Evolutionary conservation across 306 rosid species (phyloP).

Genomic region (Dicorynia guianensis): DNA sequence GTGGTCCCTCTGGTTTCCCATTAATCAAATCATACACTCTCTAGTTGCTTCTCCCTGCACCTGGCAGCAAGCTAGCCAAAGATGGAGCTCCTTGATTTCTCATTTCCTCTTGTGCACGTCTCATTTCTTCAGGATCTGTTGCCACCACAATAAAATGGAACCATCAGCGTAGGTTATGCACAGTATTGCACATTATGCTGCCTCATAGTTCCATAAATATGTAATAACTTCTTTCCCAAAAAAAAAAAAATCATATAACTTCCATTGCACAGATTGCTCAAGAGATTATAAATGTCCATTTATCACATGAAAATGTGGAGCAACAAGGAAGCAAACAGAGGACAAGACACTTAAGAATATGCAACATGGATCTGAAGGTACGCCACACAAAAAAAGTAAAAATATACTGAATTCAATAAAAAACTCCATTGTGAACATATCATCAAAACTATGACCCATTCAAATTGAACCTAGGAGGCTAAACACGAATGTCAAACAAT

Average conservation of each 20-base stretch:
- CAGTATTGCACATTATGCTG: conserved; percentile 3
- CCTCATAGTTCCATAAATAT: conserved; percentile 32
- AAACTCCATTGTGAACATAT: conserved; percentile 2
- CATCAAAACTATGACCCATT: background rate
- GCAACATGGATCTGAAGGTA: conserved; percentile 9
- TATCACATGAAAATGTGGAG: background rate
- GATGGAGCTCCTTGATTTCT: conserved; percentile 96
- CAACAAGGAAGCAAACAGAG: conserved; percentile 6
- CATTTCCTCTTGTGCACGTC: conserved; percentile 98
- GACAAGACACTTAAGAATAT: background rate
- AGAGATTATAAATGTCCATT: background rate
- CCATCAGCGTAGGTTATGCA: conserved; percentile 40
- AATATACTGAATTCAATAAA: background rate
- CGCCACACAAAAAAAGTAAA: background rate
- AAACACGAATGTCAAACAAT: conserved; percentile 8
- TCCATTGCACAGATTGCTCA: conserved; percentile 15
- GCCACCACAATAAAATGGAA: conserved; percentile 34
- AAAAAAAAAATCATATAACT: conserved; percentile 2
- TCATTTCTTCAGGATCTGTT: conserved; percentile 99
- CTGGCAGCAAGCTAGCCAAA: conserved; percentile 83
- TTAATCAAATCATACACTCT: conserved; percentile 15
- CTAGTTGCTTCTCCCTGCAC: conserved; percentile 74
- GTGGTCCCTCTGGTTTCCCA: conserved; percentile 24
- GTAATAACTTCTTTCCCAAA: too few species aligned
- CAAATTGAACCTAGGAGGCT: conserved; percentile 7